phyloP scores from a whole-genome alignment of 202 grass and related monocot genomes.

The Bolboschoenoplectus hybrid region DNA sequence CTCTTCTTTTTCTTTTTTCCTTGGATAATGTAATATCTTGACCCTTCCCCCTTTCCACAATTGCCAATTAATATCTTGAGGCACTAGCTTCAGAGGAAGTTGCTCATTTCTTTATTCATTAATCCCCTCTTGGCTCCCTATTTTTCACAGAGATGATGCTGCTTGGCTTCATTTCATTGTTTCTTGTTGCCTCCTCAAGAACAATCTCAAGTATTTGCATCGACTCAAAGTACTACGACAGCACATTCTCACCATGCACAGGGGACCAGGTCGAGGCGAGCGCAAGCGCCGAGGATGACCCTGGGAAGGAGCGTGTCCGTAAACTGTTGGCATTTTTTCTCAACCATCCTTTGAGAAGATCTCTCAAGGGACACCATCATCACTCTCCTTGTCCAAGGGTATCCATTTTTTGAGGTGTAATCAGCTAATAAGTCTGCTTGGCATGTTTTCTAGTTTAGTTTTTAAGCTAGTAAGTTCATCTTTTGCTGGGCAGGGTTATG shows the following conservation, averaged over 20 bases:
- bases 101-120: conserved; percentile 14
- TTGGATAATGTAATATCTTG: neutral
- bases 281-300: conserved; percentile 39
- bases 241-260: conserved; percentile 83
- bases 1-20: neutral
- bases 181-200: conserved; percentile 84
- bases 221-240: conserved; percentile 74
- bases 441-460: neutral
- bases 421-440: neutral
- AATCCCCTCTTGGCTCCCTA: conserved; percentile 20
- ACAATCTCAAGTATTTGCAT: conserved; percentile 92
- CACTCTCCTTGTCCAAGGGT: conserved; percentile 59
- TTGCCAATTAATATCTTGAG: neutral
- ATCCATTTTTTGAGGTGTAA: conserved; percentile 11
- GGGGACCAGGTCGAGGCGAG: conserved; percentile 66
- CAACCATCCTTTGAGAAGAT: conserved; percentile 59
- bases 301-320: conserved; percentile 36
- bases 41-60: neutral
- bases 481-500: conserved; percentile 63
- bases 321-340: conserved; percentile 53
- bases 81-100: neutral
- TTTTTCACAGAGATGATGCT: conserved; percentile 86
- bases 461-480: conserved; percentile 19
- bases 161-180: conserved; percentile 93
- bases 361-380: conserved; percentile 46